Conservation (phyloP, 2,329 filamentous ascomycete species). For the Bipolaris cookei region DNA sequence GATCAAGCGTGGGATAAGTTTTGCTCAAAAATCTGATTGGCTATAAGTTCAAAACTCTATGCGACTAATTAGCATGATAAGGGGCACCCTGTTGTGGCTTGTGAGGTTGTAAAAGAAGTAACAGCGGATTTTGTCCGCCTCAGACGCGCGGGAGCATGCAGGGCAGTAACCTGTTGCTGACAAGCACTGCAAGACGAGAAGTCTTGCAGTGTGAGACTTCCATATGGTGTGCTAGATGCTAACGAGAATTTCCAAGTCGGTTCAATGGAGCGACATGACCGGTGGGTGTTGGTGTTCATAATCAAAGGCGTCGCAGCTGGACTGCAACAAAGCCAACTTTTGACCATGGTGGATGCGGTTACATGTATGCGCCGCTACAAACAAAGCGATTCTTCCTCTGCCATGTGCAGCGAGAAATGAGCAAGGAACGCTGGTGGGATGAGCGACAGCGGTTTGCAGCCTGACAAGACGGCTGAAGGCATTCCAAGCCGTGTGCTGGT, state of each 20-base stretch:
- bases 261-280: not conserved
- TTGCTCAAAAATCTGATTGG: conserved; percentile 20
- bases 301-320: not conserved
- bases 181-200: not conserved
- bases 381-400: not conserved
- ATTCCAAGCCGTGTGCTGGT: not conserved
- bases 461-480: not conserved
- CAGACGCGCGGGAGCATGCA: conserved; percentile 13
- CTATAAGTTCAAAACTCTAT: conserved; percentile 18
- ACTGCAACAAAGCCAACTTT: not conserved
- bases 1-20: conserved; percentile 23
- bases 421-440: not conserved
- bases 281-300: not conserved
- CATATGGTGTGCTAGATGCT: not conserved
- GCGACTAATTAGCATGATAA: conserved; percentile 16
- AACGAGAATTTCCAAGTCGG: not conserved
- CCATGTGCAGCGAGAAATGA: not conserved
- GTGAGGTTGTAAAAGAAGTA: conserved; percentile 8
- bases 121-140: conserved; percentile 19
- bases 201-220: not conserved
- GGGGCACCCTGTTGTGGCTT: conserved; percentile 24
- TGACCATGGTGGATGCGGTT: not conserved
- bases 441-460: not conserved
- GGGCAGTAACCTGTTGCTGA: conserved; percentile 1
- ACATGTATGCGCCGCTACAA: not conserved